Conservation (phyloP, 331 rosid species). For the Quercus phellos region DNA sequence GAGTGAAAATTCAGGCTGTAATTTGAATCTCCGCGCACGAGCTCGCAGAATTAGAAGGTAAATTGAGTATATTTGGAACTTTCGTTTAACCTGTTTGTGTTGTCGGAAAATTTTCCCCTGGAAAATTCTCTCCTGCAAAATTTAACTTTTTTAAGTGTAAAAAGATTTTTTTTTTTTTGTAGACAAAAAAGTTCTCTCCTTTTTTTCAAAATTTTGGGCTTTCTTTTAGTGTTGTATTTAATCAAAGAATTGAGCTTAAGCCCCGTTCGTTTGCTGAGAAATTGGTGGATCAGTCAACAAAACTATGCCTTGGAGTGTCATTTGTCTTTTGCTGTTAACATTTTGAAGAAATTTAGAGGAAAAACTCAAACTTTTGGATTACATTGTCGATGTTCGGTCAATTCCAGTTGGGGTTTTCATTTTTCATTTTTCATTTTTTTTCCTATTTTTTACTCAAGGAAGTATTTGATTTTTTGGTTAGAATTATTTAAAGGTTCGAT, state of each 20-base stretch:
- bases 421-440: not conserved
- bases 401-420: not conserved
- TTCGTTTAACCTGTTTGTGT: not conserved
- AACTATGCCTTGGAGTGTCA: not conserved
- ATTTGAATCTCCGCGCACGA: not conserved
- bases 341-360: not conserved
- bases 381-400: not conserved
- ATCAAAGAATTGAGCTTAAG: not conserved
- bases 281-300: not conserved
- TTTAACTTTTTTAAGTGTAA: not conserved
- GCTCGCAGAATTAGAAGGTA: slow-evolving; percentile 18
- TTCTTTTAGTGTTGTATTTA: not conserved
- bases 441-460: not conserved
- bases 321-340: not conserved
- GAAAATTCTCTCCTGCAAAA: not conserved
- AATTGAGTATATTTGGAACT: not conserved
- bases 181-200: too few relatives aligned
- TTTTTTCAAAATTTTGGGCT: not conserved
- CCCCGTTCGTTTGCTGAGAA: not conserved
- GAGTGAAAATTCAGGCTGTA: not conserved
- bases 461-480: not conserved
- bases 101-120: not conserved
- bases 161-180: not conserved
- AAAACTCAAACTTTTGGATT: not conserved
- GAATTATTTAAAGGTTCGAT: not conserved